These are phyloP conservation scores for Globisporangium heterothallicum DNA, from an alignment of 352 stramenopile genomes.

Conservation along the genomic window DNA sequence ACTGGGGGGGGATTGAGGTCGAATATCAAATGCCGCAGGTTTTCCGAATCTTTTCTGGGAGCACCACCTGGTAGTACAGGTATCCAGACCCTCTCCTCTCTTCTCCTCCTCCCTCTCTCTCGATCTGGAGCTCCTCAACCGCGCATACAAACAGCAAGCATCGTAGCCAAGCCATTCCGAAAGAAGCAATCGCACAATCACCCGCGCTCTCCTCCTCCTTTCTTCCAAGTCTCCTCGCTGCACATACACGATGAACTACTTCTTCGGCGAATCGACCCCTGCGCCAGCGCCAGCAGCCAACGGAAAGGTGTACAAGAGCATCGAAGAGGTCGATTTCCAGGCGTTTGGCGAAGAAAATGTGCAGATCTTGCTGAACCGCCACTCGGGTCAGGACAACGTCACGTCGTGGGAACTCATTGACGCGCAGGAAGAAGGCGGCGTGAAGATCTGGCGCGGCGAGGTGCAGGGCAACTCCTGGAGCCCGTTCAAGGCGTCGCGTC, in stretches of 20 bases:
- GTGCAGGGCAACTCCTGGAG: conserved; percentile 64
- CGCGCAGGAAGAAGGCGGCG: conserved; percentile 32
- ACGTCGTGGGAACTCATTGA: conserved; percentile 72
- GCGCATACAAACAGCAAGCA: too few relatives aligned
- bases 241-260: conserved; percentile 17
- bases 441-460: conserved; percentile 60
- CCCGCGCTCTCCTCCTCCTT: background rate
- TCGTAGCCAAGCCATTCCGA: too few relatives aligned
- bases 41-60: conserved; percentile 5
- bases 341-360: conserved; percentile 63
- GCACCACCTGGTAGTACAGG: too few relatives aligned
- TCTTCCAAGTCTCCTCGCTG: background rate
- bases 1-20: too few relatives aligned
- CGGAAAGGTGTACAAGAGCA: conserved; percentile 32
- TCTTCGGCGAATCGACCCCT: conserved; percentile 13
- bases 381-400: conserved; percentile 57
- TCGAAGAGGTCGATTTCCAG: conserved; percentile 56
- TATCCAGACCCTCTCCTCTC: too few relatives aligned
- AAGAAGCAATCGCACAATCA: background rate
- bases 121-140: too few relatives aligned
- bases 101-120: background rate
- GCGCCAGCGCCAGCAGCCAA: conserved; percentile 9
- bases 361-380: conserved; percentile 49
- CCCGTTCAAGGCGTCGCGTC: conserved; percentile 53
- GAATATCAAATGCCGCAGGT: background rate